Base-by-base conservation (phyloP, 768 basidiomycete species). In the Exidia glandulosa region DNA sequence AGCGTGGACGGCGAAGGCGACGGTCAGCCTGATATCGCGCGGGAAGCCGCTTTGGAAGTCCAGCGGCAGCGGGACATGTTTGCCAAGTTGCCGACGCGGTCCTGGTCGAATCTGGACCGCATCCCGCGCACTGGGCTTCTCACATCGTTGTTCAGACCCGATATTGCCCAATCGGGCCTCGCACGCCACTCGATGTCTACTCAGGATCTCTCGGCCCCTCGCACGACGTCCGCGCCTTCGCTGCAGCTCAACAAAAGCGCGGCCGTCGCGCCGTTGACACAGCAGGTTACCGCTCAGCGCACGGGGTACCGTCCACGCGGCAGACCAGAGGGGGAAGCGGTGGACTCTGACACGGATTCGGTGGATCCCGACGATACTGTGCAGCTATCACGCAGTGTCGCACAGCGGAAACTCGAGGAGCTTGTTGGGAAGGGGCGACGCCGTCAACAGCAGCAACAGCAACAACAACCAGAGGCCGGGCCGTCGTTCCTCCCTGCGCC, bases 91-190 rank as follows among this genome's bases (percentile, higher is more conserved):
- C 87, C 87, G 1, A 77, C 80, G 57, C 72, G 79, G 31, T 86
- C 83, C 32, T 87, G 86, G 67, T 25, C 81, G 57, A 82, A 82
- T 61, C 70, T 79, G 68, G 83, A 69, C 66, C 59, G 56, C 32
- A 34, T 62, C 29, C 58, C 48, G 29, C 82, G 71, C 58, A 74
- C 78, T 10, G 88, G 88, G 3, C 70, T 87, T 47, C 72, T 90
- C 58, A 81, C 81, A 30, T 82, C 82, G 69, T 71, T 91, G 47
- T 77, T 91, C 76, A 85, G 90, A 63, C 89, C 88, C 0, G 80
- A 86, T n/a, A n/a, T n/a, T n/a, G n/a, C n/a, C n/a, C n/a, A n/a
- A n/a, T n/a, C n/a, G 50, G 16, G 50, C 9, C 16, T 54, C 10
- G 27, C 50, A 31, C 50, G 30, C 12, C 6, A 14, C 6, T 54